Conservation (phyloP, 2,329 filamentous ascomycete species). For the Fusarium praegraminearum region DNA sequence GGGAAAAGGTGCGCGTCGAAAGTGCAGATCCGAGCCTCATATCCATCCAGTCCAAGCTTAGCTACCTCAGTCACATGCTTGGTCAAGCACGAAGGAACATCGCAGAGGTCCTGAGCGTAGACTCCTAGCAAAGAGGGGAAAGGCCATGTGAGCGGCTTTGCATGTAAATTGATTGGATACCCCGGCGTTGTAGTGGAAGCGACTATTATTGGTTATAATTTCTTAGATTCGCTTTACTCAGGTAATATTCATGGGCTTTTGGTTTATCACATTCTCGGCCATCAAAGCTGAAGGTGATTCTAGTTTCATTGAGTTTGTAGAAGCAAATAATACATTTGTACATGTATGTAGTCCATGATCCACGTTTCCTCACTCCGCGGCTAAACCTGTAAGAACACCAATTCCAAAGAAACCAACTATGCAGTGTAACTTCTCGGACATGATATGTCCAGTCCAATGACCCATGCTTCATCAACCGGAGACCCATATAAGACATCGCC, state of each 20-base stretch:
- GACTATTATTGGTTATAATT: conserved; percentile 14
- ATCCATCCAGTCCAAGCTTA: conserved; percentile 84
- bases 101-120: conserved; percentile 79
- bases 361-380: conserved; percentile 37
- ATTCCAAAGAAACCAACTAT: conserved; percentile 34
- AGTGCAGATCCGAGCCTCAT: conserved; percentile 89
- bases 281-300: conserved; percentile 6
- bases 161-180: conserved; percentile 47
- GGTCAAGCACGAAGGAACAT: conserved; percentile 77
- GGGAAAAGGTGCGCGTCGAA: conserved; percentile 90
- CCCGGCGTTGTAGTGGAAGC: conserved; percentile 36
- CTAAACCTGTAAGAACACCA: conserved; percentile 26
- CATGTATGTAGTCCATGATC: conserved; percentile 47
- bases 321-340: conserved; percentile 44
- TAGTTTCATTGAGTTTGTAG: conserved; percentile 33
- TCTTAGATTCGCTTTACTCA: neutral
- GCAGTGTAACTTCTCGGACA: conserved; percentile 34
- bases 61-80: conserved; percentile 80
- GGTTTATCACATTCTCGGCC: conserved; percentile 4
- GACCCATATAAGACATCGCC: neutral
- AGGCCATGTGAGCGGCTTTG: conserved; percentile 28
- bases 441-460: conserved; percentile 7
- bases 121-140: conserved; percentile 43
- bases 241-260: neutral
- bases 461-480: conserved; percentile 2